Evolutionary conservation across 78 protist genomes (phyloP).

Genomic region (Emiliania huxleyi): DNA sequence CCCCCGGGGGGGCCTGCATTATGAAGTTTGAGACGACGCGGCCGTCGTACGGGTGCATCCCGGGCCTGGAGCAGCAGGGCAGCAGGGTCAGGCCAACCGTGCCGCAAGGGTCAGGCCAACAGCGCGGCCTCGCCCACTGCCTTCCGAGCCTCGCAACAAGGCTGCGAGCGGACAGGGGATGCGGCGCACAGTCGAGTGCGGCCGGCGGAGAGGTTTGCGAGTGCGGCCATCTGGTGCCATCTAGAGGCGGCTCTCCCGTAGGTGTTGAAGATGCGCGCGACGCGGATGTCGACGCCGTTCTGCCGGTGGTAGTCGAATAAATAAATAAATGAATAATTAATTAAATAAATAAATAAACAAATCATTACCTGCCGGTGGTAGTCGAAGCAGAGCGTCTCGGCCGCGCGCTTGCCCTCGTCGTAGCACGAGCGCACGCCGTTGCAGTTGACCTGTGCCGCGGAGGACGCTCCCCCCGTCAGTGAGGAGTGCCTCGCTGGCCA

Average conservation of each 20-base stretch:
- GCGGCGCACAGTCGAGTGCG: too few relatives aligned
- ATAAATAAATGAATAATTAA: too few relatives aligned
- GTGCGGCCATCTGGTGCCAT: background rate
- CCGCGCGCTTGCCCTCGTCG: constrained; percentile 90
- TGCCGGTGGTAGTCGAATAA: constrained; percentile 60
- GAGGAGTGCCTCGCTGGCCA: too few relatives aligned
- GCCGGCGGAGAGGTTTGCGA: too few relatives aligned
- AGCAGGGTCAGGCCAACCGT: too few relatives aligned
- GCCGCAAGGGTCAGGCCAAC: too few relatives aligned
- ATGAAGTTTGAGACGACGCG: constrained; percentile 84
- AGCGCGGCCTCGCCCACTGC: too few relatives aligned
- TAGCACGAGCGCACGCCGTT: constrained; percentile 82
- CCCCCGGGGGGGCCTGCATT: constrained; percentile 56
- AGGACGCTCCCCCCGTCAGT: too few relatives aligned
- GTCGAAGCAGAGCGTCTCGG: constrained; percentile 75
- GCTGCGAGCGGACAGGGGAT: too few relatives aligned
- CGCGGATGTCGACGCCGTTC: constrained; percentile 59
- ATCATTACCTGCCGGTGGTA: constrained; percentile 42
- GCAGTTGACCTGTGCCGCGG: constrained; percentile 73
- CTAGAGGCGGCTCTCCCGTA: background rate
- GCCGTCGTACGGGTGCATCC: constrained; percentile 82
- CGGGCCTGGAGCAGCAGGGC: constrained; percentile 76
- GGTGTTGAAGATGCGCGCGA: constrained; percentile 87
- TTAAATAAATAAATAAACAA: too few relatives aligned
- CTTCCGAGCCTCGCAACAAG: too few relatives aligned